Evolutionary conservation across 169 alveolate species (phyloP), one percentile per base, ranked within the genome.

Genomic region (Plasmodium gallinaceum): DNA sequence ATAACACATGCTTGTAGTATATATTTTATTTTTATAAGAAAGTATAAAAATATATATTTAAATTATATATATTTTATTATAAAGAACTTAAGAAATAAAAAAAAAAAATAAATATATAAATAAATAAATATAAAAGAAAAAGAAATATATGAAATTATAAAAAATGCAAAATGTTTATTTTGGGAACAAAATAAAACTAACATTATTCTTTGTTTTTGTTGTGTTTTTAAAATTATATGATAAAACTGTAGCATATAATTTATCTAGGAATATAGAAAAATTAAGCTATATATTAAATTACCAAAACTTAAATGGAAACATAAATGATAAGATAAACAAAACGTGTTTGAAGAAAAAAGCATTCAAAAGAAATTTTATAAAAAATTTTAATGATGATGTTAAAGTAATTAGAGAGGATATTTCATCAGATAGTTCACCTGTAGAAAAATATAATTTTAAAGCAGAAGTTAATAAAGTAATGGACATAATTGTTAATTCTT

Each of bases 401-500:
- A 68, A 78, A 58, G 65, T 45, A 51, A 51, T 48, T 48, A 66
- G 76, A 39, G 89, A 66, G 18, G 89, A 65, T 62, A 66, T 64
- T 32, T 43, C 80, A 32, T 51, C 91, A 52, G 91, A 68, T 24
- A 90, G 94, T 93, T 90, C 92, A 91, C 93, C 86, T 14, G 96
- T 94, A 73, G 96, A 95, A 87, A 95, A 93, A 42, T 96, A 92
- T 88, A 98, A 98, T 58, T 99, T 98, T 95, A 98, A 98, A 90
- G 99, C 99, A 6, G 99, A 99, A 90, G 99, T 98, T 48, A 97
- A 98, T 45, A 94, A 99, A 62, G 95, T 99, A 87, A 98, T 99
- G 99, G 99, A 98, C 93, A 98, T 99, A 64, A 98, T 99, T 72
- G 98, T 99, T 65, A 98, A 99, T 95, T 98, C 99, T 37, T 95